Evolutionary conservation across 202 grass and related monocot species (phyloP).

Genomic region (Zoysia matrella): DNA sequence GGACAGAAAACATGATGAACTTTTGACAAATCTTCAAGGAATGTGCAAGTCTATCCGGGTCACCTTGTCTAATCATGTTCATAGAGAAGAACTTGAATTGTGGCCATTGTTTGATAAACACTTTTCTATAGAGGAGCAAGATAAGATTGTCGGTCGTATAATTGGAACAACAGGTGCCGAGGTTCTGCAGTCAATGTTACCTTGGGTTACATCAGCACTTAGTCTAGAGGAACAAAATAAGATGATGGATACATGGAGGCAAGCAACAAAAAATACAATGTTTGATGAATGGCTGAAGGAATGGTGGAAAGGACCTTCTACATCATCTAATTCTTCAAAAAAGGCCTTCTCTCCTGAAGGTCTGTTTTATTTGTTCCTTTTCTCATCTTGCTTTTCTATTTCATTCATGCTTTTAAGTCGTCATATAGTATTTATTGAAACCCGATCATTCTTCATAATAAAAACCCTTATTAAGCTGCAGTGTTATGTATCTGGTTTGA

Average conservation of each 20-base stretch:
- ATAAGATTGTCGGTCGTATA: conserved; percentile 92
- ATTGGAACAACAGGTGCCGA: conserved; percentile 97
- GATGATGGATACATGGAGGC: conserved; percentile 89
- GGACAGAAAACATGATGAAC: conserved; percentile 70
- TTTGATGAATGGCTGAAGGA: conserved; percentile 98
- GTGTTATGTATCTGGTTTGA: conserved; percentile 6
- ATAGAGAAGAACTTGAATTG: conserved; percentile 89
- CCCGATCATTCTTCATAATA: background rate
- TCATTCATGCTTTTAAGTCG: conserved; percentile 17
- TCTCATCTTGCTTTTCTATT: conserved; percentile 4
- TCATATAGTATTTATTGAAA: conserved; percentile 7
- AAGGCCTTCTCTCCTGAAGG: conserved; percentile 56
- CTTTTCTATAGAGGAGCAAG: conserved; percentile 92
- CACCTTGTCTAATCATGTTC: conserved; percentile 92
- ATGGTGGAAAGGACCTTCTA: conserved; percentile 81
- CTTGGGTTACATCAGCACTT: conserved; percentile 92
- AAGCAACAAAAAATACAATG: conserved; percentile 94
- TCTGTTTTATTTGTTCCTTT: conserved; percentile 34
- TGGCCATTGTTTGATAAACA: conserved; percentile 97
- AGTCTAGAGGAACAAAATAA: conserved; percentile 85
- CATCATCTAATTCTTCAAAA: conserved; percentile 42
- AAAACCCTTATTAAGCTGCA: background rate
- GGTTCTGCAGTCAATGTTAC: conserved; percentile 96
- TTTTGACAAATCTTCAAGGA: conserved; percentile 87
- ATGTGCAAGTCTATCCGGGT: conserved; percentile 94